Conservation (phyloP, 306 rosid species). For the Trifolium dubium region DNA sequence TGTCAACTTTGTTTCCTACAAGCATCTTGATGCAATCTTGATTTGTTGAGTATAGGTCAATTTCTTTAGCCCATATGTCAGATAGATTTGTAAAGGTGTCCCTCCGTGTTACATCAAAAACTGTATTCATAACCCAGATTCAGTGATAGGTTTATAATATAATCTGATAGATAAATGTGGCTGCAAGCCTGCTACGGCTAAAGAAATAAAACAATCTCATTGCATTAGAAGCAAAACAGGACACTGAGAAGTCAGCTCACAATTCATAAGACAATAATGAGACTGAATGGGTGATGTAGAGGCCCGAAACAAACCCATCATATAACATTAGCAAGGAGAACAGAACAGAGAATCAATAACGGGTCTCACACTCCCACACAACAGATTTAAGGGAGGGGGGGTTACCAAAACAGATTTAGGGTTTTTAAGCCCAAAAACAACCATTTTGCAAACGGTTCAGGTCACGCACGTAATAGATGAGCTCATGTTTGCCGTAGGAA, state of each 20-base stretch:
- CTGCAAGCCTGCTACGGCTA: neutral
- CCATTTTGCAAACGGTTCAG: too few species aligned
- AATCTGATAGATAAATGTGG: constrained; percentile 18
- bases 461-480: too few species aligned
- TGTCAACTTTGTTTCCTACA: constrained; percentile 82
- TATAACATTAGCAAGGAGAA: too few species aligned
- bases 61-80: constrained; percentile 88
- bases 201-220: neutral
- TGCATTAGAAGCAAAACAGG: constrained; percentile 7
- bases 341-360: too few species aligned
- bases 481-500: neutral
- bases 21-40: constrained; percentile 89
- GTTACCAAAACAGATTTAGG: too few species aligned
- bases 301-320: too few species aligned
- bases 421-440: too few species aligned
- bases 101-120: constrained; percentile 70
- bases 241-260: neutral
- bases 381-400: too few species aligned
- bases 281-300: too few species aligned
- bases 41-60: constrained; percentile 73
- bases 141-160: constrained; percentile 20
- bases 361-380: too few species aligned
- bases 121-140: constrained; percentile 51
- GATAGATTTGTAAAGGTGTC: constrained; percentile 79
- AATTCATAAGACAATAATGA: too few species aligned